Base-by-base conservation (phyloP, 768 basidiomycete species). In the Amanita pseudoporphyria region DNA sequence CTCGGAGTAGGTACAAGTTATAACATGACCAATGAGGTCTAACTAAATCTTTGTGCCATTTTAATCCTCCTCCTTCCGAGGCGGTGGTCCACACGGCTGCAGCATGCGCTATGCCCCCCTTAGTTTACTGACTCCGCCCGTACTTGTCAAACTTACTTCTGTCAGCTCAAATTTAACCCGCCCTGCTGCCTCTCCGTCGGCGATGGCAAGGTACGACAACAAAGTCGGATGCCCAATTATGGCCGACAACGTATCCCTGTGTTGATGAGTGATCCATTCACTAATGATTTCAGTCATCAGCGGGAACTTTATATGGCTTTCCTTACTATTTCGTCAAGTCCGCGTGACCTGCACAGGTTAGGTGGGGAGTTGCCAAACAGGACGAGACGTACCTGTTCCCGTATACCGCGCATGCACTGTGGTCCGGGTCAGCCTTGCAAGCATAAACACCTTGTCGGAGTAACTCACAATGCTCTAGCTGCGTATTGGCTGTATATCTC, bases 211-310 rank as follows among this genome's bases (percentile, higher is more conserved):
- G 62, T 86, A 99, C 2, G 89, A 89, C 12, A 82, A 71, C 49
- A 99, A 68, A 0, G 88, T 76, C 3, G 91, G 78, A 64, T 99
- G 96, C 2, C 95, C 92, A 39, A 93, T 82, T 54, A 98, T 93
- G 7, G 94, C 87, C 19, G 94, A 71, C 53, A 90, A 70, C n/a
- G 92, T 94, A 64, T 98, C 95, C 36, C 95, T 82, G 68, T 97
- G 94, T 61, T 97, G 95, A 67, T 97, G 91, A 6, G 92, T 96
- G 40, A 95, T 67, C 95, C 95, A 98, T 62, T 98, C 95, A 67
- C 95, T 98, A 60, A 2, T 51, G 14, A 14, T 31, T 36, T 56
- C 60, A 54, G 56, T 56, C 9, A 50, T 42, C 44, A 31, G 48
- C 42, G 36, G 36, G 28, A 30, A 40, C 54, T 21, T 37, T 41